Percentiles rank a stretch among this genome's conserved stretches.
Evolutionary conservation across 768 basidiomycete species (phyloP).

Genomic region (Pluteus cervinus): DNA sequence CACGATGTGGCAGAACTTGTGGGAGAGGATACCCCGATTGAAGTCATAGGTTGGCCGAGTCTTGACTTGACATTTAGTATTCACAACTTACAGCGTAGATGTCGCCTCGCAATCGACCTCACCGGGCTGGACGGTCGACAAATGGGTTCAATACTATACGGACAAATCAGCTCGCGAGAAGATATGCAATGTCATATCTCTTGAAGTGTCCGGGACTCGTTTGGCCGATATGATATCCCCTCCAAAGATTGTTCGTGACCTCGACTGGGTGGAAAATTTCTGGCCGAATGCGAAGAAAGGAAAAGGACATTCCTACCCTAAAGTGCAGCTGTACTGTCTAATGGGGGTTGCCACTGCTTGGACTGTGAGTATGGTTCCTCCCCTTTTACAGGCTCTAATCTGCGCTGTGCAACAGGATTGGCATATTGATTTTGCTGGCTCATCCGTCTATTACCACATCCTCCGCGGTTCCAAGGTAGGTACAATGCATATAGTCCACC

Average conservation of each 20-base stretch:
- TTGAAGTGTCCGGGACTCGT: slow-evolving; percentile 86
- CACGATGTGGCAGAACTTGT: slow-evolving; percentile 75
- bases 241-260: slow-evolving; percentile 76
- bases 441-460: slow-evolving; percentile 97
- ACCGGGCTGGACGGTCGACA: slow-evolving; percentile 83
- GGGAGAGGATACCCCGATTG: slow-evolving; percentile 73
- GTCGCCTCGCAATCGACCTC: slow-evolving; percentile 83
- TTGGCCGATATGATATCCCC: slow-evolving; percentile 77
- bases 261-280: slow-evolving; percentile 96
- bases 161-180: slow-evolving; percentile 72
- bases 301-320: slow-evolving; percentile 74
- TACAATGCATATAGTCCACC: slow-evolving; percentile 4
- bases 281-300: slow-evolving; percentile 82
- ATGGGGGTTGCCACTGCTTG: slow-evolving; percentile 94
- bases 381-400: slow-evolving; percentile 1
- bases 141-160: slow-evolving; percentile 87
- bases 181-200: slow-evolving; percentile 90
- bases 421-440: slow-evolving; percentile 98
- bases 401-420: slow-evolving; percentile 62
- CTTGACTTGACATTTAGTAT: slow-evolving; percentile 1
- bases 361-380: slow-evolving; percentile 58
- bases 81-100: slow-evolving; percentile 37
- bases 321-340: slow-evolving; percentile 93
- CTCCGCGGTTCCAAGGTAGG: slow-evolving; percentile 76
- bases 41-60: slow-evolving; percentile 75